Evolutionary conservation across 768 basidiomycete species (phyloP), one percentile per base, ranked within the genome.

Genomic region (Tylopilus rubrobrunneus): DNA sequence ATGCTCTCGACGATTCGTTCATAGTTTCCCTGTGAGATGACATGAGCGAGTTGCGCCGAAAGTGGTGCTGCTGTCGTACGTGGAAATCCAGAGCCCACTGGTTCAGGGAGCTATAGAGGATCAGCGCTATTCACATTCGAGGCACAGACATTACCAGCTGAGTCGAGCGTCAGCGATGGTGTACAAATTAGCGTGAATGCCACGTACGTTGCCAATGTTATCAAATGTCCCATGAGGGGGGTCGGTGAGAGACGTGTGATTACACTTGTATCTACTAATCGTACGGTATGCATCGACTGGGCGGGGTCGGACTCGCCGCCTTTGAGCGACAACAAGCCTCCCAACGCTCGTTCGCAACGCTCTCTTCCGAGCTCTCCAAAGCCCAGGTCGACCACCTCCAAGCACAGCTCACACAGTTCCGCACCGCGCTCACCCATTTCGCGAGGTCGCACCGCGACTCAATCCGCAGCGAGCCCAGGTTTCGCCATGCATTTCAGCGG

Each of bases 61-160:
- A 15, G 9, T n/a, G 4, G 0, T 3, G 28, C 14, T 7, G n/a
- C 11, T 28, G 14, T 57, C 74, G 56, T 63, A 88, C 94, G 67
- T 95, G 85, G 57, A 98, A 98, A 69, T 98, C 96, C 37, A 98
- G 73, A 7, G 97, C 90, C 93, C 96, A 98, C 72, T 99, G 96
- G 64, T 98, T 96, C 28, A 99, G 76, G 15, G 93, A 94, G 68
- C 93, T 96, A 43, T 21, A 2, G 21, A 57, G 19, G 36, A 54
- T 65, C 34, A 67, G 62, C n/a, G n/a, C 48, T 41, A 43, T 14
- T 17, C 7, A 4, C 5, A 11, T 34, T 44, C 34, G 27, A 50
- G 33, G 17, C 6, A 19, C 31, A 43, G 19, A 52, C 48, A 19
- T 56, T 55, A 70, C 68, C 68, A 70, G 19, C 68, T 70, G 49